These are phyloP conservation scores for Trametes villosa DNA, from an alignment of 768 basidiomycete genomes.

Conservation along the genomic window DNA sequence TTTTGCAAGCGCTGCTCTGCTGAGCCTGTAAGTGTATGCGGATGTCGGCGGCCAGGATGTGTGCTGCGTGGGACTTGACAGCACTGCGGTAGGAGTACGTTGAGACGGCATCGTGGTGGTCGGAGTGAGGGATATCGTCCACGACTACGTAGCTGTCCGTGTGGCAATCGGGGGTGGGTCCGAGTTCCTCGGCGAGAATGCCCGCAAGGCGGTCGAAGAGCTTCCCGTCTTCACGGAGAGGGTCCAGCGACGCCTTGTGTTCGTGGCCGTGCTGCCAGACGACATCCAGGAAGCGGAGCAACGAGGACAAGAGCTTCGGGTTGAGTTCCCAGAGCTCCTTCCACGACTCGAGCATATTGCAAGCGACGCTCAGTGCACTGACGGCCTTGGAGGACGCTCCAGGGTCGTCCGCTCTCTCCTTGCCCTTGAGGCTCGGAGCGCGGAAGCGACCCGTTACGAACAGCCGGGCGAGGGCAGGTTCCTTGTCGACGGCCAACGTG, in stretches of 20 bases:
- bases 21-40: conserved; percentile 55
- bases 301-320: conserved; percentile 73
- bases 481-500: conserved; percentile 77
- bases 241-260: conserved; percentile 62
- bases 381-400: conserved; percentile 35
- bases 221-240: conserved; percentile 54
- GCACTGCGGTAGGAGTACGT: conserved; percentile 69
- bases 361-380: conserved; percentile 72
- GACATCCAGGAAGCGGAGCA: conserved; percentile 74
- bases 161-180: conserved; percentile 72
- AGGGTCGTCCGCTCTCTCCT: conserved; percentile 38
- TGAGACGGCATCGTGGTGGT: conserved; percentile 63
- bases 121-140: conserved; percentile 56
- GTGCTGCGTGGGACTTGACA: conserved; percentile 74
- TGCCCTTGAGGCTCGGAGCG: conserved; percentile 47
- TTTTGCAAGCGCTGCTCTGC: conserved; percentile 33
- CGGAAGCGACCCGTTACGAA: conserved; percentile 78
- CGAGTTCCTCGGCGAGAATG: conserved; percentile 70
- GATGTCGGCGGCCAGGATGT: conserved; percentile 76
- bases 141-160: conserved; percentile 51
- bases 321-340: conserved; percentile 76
- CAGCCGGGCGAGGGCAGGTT: conserved; percentile 82
- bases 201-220: conserved; percentile 76
- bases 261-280: conserved; percentile 84
- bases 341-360: conserved; percentile 70